Percentiles rank a stretch among this genome's conserved stretches.
These are phyloP conservation scores for Wilhelminamyces savonicus DNA, from an alignment of 805 yeast species.

Conservation along the genomic window DNA sequence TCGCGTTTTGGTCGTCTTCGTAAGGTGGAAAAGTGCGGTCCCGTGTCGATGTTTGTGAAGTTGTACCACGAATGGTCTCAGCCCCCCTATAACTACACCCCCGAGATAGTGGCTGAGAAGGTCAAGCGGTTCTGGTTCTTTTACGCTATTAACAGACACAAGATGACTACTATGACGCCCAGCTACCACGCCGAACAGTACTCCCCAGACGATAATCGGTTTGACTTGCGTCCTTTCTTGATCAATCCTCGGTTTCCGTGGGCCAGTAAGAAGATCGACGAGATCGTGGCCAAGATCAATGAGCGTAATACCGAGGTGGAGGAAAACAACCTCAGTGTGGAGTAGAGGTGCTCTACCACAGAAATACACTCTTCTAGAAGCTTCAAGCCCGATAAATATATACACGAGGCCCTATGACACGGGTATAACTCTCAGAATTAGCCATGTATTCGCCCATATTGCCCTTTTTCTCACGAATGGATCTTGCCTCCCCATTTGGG, in stretches of 20 bases:
- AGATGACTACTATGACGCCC: slow-evolving; percentile 96
- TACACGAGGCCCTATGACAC: background rate
- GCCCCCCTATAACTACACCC: slow-evolving; percentile 52
- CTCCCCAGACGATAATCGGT: slow-evolving; percentile 96
- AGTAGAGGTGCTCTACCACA: slow-evolving; percentile 15
- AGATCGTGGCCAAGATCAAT: slow-evolving; percentile 54
- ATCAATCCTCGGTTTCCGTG: slow-evolving; percentile 84
- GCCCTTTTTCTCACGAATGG: no score
- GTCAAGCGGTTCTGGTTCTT: slow-evolving; percentile 90
- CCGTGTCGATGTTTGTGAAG: slow-evolving; percentile 89
- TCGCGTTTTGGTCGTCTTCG: slow-evolving; percentile 86
- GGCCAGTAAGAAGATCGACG: slow-evolving; percentile 86
- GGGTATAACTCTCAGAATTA: background rate
- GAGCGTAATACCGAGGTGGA: slow-evolving; percentile 30
- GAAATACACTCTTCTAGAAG: background rate
- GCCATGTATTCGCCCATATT: no score
- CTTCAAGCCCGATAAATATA: background rate
- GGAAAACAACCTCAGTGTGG: slow-evolving; percentile 37
- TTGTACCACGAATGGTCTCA: slow-evolving; percentile 91
- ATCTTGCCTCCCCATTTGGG: slow-evolving; percentile 36
- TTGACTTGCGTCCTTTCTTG: slow-evolving; percentile 92
- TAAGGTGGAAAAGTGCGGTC: slow-evolving; percentile 93
- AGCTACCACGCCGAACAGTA: slow-evolving; percentile 97
- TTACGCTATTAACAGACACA: slow-evolving; percentile 93
- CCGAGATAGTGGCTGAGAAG: slow-evolving; percentile 82